Conservation (phyloP, 768 basidiomycete species). For the Clavulina sp. region DNA sequence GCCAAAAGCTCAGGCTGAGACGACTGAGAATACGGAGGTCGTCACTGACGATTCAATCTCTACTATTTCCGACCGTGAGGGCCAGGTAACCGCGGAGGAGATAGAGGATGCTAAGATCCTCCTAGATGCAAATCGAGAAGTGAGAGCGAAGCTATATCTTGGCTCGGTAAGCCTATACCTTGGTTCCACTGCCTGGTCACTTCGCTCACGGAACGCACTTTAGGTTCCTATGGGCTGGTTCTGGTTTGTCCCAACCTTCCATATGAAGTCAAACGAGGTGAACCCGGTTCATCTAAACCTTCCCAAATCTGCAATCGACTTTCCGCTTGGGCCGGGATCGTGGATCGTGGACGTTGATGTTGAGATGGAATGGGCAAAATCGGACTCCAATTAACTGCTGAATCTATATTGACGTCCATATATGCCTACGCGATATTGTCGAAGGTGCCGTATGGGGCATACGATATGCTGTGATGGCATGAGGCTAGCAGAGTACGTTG, state of each 20-base stretch:
- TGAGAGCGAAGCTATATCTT: conserved; percentile 53
- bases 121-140: conserved; percentile 48
- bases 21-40: conserved; percentile 1
- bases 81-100: neutral
- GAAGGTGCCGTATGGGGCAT: no score
- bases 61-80: conserved; percentile 5
- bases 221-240: conserved; percentile 70
- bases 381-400: no score
- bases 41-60: conserved; percentile 1
- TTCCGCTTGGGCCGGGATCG: conserved; percentile 55
- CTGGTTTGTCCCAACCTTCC: conserved; percentile 76
- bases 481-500: no score
- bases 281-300: conserved; percentile 7
- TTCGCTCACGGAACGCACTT: conserved; percentile 14
- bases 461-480: no score
- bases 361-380: conserved; percentile 41
- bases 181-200: conserved; percentile 10
- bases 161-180: conserved; percentile 34
- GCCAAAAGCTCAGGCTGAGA: neutral
- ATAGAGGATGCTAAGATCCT: conserved; percentile 26
- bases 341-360: conserved; percentile 49
- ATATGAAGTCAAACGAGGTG: conserved; percentile 26
- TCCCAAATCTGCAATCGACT: conserved; percentile 35
- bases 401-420: no score
- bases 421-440: no score